These are phyloP conservation scores for Saposhnikovia divaricata DNA, from an alignment of 129 eudicot genomes.

Conservation along the genomic window DNA sequence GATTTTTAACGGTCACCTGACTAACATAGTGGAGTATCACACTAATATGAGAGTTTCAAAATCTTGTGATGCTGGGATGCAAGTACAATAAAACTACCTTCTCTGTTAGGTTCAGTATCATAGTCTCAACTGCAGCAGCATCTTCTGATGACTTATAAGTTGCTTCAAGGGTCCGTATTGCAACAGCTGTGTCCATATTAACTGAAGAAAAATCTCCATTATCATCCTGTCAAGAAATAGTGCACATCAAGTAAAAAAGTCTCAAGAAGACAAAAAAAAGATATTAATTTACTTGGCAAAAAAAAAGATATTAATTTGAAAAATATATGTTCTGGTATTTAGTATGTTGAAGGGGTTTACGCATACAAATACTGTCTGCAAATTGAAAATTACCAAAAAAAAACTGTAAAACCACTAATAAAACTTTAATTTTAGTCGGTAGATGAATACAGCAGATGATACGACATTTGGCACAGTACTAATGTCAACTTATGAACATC, in stretches of 20 bases:
- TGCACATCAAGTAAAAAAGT: background rate
- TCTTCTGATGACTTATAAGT: constrained; percentile 80
- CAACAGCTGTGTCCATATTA: constrained; percentile 88
- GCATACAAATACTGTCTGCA: background rate
- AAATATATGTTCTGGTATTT: background rate
- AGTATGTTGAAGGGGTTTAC: background rate
- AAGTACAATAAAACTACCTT: constrained; percentile 28
- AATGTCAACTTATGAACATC: background rate
- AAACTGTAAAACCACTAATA: background rate
- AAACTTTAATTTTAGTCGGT: background rate
- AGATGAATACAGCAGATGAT: background rate
- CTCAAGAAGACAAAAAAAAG: background rate
- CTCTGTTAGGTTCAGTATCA: constrained; percentile 69
- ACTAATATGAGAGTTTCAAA: background rate
- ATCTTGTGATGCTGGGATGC: background rate
- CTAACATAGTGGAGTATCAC: background rate
- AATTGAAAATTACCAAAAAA: background rate
- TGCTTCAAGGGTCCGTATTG: constrained; percentile 90
- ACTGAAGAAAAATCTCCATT: constrained; percentile 84
- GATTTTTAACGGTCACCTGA: background rate
- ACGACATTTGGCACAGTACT: background rate
- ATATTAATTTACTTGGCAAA: background rate
- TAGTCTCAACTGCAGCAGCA: constrained; percentile 80
- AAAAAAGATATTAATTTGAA: background rate
- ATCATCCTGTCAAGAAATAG: constrained; percentile 59